Base-by-base conservation (phyloP, 345 rosid species). In the Lumnitzera littorea region DNA sequence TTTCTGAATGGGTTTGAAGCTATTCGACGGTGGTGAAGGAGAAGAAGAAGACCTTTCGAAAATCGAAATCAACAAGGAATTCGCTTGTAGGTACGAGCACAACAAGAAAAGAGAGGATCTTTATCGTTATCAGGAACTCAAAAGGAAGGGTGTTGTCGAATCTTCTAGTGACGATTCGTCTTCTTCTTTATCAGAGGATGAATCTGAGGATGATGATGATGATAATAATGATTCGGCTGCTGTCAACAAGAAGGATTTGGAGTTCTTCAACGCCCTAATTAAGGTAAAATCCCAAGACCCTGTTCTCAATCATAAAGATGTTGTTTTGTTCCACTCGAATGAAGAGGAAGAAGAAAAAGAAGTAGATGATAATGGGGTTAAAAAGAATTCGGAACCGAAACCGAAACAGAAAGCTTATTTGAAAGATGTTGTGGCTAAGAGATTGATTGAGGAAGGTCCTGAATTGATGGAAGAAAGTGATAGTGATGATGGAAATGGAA, bases 391-490 rank as follows among this genome's bases (percentile, higher is more conserved):
- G 10, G 43, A 36, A 36, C 43, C 43, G 11, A 36, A 36, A 9
- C 43, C 43, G 43, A 36, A 36, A 9, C 10, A 5, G 43, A 36
- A 36, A 36, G 43, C 43, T 74, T 82, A 83, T 59, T 63, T 89
- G 74, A 91, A 81, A 69, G 98, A 91, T 67, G 89, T 87, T 47
- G 65, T 69, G 47, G 96, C 96, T 0, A 78, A 70, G 68, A 85
- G 79, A 1, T 74, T 87, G 81, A 75, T 89, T 49, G 94, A 92
- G 61, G 81, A 76, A 29, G 97, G 92, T 55, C 87, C 97, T 8
- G 87, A 85, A 20, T 82, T 63, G 78, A 73, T 81, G 46, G 88
- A 91, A 57, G 80, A 73, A 31, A 91, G 91, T 13, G 88, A 86
- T 20, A 81, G 63, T 58, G 73, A 56, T 50, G 89, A 79, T 12